Conservation (phyloP, 176 grass and related monocot genomes). For the Chloris gayana region DNA sequence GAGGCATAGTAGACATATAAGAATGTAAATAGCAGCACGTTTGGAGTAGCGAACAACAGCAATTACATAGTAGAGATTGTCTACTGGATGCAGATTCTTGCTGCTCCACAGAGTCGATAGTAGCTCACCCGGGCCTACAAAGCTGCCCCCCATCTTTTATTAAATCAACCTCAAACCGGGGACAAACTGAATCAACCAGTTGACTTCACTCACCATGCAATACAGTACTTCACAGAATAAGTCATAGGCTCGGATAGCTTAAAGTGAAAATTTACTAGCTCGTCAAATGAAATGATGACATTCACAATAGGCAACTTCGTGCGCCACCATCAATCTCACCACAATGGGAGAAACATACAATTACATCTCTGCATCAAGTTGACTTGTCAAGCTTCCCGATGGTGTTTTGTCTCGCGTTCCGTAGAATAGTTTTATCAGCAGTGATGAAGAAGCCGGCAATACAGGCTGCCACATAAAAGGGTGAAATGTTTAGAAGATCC, state of each 20-base stretch:
- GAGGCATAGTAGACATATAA: background rate
- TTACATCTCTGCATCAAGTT: constrained; percentile 38
- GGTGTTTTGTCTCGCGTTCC: constrained; percentile 73
- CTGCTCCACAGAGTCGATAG: background rate
- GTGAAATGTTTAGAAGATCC: constrained; percentile 3
- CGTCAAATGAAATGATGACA: background rate
- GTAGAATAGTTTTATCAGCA: constrained; percentile 75
- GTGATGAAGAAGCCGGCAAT: constrained; percentile 93
- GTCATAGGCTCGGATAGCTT: background rate
- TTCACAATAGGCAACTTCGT: no score
- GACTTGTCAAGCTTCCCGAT: constrained; percentile 72
- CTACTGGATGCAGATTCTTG: background rate
- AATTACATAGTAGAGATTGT: background rate
- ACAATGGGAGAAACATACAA: background rate
- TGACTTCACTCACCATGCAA: background rate
- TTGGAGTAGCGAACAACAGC: no score
- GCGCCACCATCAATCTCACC: background rate
- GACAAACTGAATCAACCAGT: background rate
- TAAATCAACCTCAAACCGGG: constrained; percentile 2
- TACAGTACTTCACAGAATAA: background rate
- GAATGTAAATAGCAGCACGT: background rate
- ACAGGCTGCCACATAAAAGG: constrained; percentile 56
- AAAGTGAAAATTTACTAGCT: background rate
- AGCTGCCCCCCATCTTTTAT: constrained; percentile 22
- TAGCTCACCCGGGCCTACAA: background rate